Evolutionary conservation across 176 grass and related monocot species (phyloP).

Genomic region (Avena eriantha): DNA sequence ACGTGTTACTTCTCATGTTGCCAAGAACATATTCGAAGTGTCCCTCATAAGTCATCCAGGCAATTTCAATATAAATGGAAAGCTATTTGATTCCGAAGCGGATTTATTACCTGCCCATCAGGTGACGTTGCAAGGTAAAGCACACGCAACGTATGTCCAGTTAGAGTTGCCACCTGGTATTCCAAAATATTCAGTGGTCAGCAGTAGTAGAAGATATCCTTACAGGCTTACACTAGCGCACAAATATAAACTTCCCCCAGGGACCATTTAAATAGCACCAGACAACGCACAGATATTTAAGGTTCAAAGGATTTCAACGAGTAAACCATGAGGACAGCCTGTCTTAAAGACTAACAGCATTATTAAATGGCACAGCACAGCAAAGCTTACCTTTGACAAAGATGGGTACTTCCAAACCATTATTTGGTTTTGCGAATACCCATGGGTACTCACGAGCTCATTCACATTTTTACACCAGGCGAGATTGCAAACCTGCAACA

Average conservation of each 20-base stretch:
- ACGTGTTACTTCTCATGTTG: neutral
- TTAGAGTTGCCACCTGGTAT: slow-evolving; percentile 84
- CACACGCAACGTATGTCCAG: slow-evolving; percentile 86
- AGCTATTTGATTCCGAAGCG: neutral
- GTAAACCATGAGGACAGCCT: neutral
- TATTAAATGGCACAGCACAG: neutral
- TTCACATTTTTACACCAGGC: slow-evolving; percentile 98
- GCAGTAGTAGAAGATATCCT: neutral
- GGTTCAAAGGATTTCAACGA: neutral
- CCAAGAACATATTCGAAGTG: neutral
- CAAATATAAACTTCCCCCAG: neutral
- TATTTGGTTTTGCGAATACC: slow-evolving; percentile 98
- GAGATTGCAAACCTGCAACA: slow-evolving; percentile 90
- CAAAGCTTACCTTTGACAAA: slow-evolving; percentile 73
- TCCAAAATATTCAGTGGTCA: neutral
- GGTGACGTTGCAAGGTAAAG: slow-evolving; percentile 93
- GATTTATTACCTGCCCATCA: slow-evolving; percentile 91
- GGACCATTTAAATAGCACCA: neutral
- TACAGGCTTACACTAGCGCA: neutral
- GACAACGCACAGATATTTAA: slow-evolving; percentile 11
- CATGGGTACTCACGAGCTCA: slow-evolving; percentile 96
- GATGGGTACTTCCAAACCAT: slow-evolving; percentile 99
- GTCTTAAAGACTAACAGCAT: neutral
- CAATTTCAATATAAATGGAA: too few species aligned
- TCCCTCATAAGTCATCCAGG: neutral